Base-by-base conservation (phyloP, 2,329 filamentous ascomycete genomes). In the Dactylellina haptotyla region DNA sequence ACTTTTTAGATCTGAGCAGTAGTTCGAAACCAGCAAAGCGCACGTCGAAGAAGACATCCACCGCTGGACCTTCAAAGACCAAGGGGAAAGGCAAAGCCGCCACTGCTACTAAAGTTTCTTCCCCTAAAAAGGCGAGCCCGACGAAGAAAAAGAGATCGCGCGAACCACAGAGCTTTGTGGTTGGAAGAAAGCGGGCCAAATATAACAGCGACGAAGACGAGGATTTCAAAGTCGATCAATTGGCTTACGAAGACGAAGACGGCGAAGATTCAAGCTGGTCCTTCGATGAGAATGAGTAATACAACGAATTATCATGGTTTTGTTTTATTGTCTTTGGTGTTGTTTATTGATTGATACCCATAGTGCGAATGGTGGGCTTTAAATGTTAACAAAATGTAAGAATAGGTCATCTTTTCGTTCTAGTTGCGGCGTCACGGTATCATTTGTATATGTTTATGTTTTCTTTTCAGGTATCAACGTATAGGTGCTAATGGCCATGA, bases 261-360 rank as follows among this genome's bases (percentile, higher is more conserved):
- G 67, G 67, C 16, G 30, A 65, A 14, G 67, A 72, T 59, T 72
- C 67, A 28, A 72, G 67, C 30, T 72, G 67, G 67, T 72, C 67
- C 30, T n/a, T 67, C n/a, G 54, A 67, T 45, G 43, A 65, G 18
- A 23, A 65, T 23, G 51, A 54, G 1, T 56, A 65, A 45, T 65
- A 43, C 20, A 4, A 20, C 37, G 2, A 4, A 32, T 18, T 20
- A 14, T 16, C 16, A 25, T 59, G 25, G 34, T 16, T 45, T 56
- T 62, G 4, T 28, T 18, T 23, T 32, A 1, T 32, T 54, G 30
- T 34, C 14, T 28, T 51, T 41, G 16, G 4, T 43, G 30, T 12
- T 50, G 45, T 50, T 56, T 50, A 12, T 10, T 28, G 37, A 34
- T 65, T 54, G 43, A 59, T 69, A 53, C 54, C 54, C 54, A 39